Percentiles rank a stretch among this genome's conserved stretches.
phyloP scores from a whole-genome alignment of 2,329 filamentous ascomycete species.

The Fusarium sp. region DNA sequence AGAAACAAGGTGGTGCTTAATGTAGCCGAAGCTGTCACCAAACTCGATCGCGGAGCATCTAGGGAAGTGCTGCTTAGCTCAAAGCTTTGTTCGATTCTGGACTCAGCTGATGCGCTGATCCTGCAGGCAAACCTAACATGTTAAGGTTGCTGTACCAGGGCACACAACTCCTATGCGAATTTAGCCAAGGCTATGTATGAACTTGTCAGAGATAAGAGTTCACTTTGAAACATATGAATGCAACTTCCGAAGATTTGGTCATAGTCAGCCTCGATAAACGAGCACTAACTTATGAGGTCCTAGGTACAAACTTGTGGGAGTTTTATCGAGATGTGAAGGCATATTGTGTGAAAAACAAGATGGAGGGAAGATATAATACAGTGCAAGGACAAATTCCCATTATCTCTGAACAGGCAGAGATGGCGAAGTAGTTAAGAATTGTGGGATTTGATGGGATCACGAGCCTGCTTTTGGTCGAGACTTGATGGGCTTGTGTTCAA shows the following conservation, averaged over 20 bases:
- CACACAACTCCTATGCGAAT: neutral
- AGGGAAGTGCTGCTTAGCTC: neutral
- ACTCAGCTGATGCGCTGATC: conserved; percentile 6
- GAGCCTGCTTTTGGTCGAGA: neutral
- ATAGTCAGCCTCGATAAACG: neutral
- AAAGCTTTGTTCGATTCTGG: conserved; percentile 1
- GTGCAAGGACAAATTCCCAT: no score
- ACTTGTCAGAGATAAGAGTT: neutral
- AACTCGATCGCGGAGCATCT: conserved; percentile 1
- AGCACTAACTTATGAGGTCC: neutral
- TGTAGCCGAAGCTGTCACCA: neutral
- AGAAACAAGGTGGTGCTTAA: neutral
- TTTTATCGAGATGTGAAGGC: neutral
- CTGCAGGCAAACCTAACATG: conserved; percentile 6
- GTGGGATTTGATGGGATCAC: neutral
- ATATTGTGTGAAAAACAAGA: neutral
- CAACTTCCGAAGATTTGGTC: no score
- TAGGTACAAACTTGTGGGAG: neutral
- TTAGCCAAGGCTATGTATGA: neutral
- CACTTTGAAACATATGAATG: neutral
- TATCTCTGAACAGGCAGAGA: neutral
- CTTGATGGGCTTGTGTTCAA: neutral
- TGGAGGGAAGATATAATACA: neutral
- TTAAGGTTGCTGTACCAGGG: neutral
- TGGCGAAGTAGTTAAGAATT: neutral